Evolutionary conservation across 768 basidiomycete genomes (phyloP), one percentile per base, ranked within the genome.

Genomic region (Leccinum broughii): DNA sequence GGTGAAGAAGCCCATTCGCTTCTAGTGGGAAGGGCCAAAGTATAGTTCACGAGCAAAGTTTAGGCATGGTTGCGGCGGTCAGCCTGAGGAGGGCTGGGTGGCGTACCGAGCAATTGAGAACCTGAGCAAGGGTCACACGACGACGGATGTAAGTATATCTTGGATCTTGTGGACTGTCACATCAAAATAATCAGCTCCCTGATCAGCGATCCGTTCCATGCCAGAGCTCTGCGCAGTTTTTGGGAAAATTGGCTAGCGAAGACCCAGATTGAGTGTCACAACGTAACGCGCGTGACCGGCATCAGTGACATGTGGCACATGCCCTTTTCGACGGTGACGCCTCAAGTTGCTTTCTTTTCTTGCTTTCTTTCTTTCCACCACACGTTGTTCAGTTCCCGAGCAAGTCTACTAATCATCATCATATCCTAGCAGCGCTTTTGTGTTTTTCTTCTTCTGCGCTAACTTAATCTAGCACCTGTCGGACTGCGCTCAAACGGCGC

Each of bases 401-500:
- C 30, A 22, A 17, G 48, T 44, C 51, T 13, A 61, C 63, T 32
- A 32, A 54, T 51, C 50, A 41, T 37, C 37, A 37, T 9, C 7
- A 24, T 30, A 22, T 9, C 13, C 28, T 30, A 22, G 20, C 24
- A 34, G 35, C 26, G 3, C n/a, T 17, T 60, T 52, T 49, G 6
- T 24, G 51, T 44, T 37, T 8, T 46, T 20, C 14, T 50, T 17
- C 15, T 26, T 13, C 14, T 50, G 51, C 34, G 17, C 58, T 32
- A 61, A 57, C 65, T 54, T 53, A 56, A 58, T 46, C 59, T 50
- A 24, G 62, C 50, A 46, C 11, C 48, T 13, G 56, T 52, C 51
- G 44, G 37, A 50, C 46, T 63, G 60, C 71, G 73, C 61, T 63
- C 68, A 72, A 74, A 67, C 67, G 46, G 67, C 71, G 73, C 64